Conservation (phyloP, 805 yeast species). For the Candida pini region DNA sequence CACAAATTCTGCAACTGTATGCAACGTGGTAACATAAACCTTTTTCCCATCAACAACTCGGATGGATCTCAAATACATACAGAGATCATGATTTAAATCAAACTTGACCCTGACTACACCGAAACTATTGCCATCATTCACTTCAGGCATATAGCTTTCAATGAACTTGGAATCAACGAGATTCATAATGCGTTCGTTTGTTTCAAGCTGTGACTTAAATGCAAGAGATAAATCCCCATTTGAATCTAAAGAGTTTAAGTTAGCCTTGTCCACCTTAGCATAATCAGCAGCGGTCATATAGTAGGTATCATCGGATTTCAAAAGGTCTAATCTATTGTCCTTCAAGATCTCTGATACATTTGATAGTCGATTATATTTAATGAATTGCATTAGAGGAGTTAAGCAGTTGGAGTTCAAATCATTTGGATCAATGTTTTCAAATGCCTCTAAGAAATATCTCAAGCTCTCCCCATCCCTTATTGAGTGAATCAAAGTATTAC, state of each 20-base stretch:
- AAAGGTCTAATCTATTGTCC: conserved; percentile 44
- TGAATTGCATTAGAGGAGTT: conserved; percentile 68
- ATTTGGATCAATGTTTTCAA: conserved; percentile 47
- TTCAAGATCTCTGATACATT: conserved; percentile 48
- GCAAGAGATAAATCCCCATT: not conserved
- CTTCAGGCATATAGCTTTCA: conserved; percentile 13
- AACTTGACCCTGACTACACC: conserved; percentile 32
- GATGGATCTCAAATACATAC: conserved; percentile 20
- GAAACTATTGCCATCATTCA: conserved; percentile 19
- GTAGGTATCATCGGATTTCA: conserved; percentile 24
- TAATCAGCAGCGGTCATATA: conserved; percentile 40
- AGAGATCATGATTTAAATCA: conserved; percentile 21
- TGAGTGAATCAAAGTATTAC: conserved; percentile 75
- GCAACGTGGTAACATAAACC: conserved; percentile 16
- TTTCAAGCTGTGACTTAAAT: not conserved
- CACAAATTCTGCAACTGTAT: conserved; percentile 27
- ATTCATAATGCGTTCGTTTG: conserved; percentile 26
- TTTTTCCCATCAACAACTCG: conserved; percentile 1
- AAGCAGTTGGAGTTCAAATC: conserved; percentile 49
- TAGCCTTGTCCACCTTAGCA: conserved; percentile 31
- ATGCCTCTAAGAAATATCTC: conserved; percentile 31
- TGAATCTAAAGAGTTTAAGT: not conserved
- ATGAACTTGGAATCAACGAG: conserved; percentile 28
- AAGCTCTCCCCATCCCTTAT: conserved; percentile 44
- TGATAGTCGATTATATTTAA: conserved; percentile 60